Base-by-base conservation (phyloP, 345 rosid species). In the Brassica juncea region DNA sequence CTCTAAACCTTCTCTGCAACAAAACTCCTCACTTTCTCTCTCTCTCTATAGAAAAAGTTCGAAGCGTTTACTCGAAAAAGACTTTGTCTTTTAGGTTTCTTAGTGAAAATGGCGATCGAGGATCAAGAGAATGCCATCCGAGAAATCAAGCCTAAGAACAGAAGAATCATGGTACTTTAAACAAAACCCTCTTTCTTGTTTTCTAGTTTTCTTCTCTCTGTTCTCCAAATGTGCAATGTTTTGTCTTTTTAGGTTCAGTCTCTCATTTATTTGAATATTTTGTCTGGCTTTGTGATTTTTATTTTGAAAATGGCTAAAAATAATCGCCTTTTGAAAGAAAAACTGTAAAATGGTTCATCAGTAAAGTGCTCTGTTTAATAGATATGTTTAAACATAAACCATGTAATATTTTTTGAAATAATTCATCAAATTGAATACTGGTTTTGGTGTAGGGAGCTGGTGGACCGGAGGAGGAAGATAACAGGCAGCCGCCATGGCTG, bases 401-500 rank as follows among this genome's bases (percentile, higher is more conserved):
- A 37, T 74, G 80, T 42, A 42, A 42, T 28, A 34, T 42, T 42
- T 60, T 49, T 9, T 63, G 55, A 27, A 25, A 47, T 30, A 5
- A 4, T 28, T 61, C 12, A 69, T 52, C 4, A 21, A n/a, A 23
- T 54, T 70, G 62, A 15, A 21, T 76, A 7, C 31, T 74, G 37
- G n/a, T 11, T 10, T 42, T 42, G 4, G 54, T 16, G 11, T 63
- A 89, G 90, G 88, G 86, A 72, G 97, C 87, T 59, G 92, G 89
- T 70, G 91, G 90, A 42, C 94, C 91, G 0, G 96, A 89, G 23
- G 94, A 86, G 3, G 94, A 86, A 62, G 90, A 91, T 58, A 86
- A 81, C 71, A 75, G 85, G 72, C 86, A 87, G 93, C 99, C 98
- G 0, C 87, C 86, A 69, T 95, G 99, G 99, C 79, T 95, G 59